These are phyloP conservation scores for Agarophyton chilense DNA, from an alignment of 23 red algal species.

Conservation along the genomic window DNA sequence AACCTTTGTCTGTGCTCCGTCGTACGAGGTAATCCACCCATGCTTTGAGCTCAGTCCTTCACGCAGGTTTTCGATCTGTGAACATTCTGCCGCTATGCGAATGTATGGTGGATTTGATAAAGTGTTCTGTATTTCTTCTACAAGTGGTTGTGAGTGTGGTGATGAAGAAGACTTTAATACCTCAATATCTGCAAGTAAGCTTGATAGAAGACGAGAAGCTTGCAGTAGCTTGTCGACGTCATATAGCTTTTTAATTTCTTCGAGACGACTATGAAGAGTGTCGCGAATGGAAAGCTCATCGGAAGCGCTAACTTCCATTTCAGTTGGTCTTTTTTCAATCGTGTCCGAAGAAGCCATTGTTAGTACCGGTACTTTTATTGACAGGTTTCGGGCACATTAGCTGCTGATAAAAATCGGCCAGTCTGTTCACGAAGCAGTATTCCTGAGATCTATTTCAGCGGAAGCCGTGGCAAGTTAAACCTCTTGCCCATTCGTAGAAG, in stretches of 20 bases:
- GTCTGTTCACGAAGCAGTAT: not conserved
- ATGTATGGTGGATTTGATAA: constrained; percentile 14
- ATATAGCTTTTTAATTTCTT: constrained; percentile 6
- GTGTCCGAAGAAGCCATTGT: not conserved
- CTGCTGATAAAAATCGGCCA: not conserved
- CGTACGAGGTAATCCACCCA: constrained; percentile 51
- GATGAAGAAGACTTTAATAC: not conserved
- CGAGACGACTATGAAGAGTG: not conserved
- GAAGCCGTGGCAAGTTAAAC: too few species aligned
- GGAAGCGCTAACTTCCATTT: not conserved
- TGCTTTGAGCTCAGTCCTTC: constrained; percentile 10
- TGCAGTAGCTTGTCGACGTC: constrained; percentile 10
- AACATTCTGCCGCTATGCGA: constrained; percentile 12
- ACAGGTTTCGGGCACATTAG: not conserved
- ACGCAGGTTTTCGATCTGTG: not conserved
- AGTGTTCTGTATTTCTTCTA: not conserved
- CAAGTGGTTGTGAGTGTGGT: not conserved
- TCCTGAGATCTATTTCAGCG: not conserved
- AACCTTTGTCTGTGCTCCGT: constrained; percentile 47
- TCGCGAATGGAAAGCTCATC: not conserved
- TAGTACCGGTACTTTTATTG: not conserved
- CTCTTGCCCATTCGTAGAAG: too few species aligned
- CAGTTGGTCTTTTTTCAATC: not conserved
- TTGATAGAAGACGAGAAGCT: constrained; percentile 9
- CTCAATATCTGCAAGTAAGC: not conserved